phyloP scores from a whole-genome alignment of 2,329 filamentous ascomycete genomes.

The Pseudogymnoascus sp. region DNA sequence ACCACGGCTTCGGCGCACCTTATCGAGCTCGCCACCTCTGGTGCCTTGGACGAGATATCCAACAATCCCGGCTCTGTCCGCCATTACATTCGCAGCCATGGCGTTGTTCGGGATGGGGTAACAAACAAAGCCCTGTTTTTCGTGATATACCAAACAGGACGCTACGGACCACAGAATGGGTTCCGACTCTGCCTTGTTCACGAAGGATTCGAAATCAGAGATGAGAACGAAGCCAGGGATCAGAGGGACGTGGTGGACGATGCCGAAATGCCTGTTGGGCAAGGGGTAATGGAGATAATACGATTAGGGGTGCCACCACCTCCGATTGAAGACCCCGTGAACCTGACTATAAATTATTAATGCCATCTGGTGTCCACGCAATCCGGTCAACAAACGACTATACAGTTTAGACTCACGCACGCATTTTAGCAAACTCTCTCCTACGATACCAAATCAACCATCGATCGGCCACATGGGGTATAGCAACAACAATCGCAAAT shows the following conservation, averaged over 20 bases:
- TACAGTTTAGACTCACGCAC: neutral
- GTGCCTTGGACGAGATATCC: neutral
- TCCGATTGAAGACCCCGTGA: neutral
- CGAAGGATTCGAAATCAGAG: neutral
- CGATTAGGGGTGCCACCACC: neutral
- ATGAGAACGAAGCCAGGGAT: neutral
- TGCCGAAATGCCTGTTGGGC: neutral
- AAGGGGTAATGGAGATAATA: neutral
- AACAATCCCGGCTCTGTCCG: neutral
- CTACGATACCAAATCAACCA: neutral
- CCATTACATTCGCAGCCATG: neutral
- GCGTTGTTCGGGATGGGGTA: neutral
- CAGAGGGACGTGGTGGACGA: neutral
- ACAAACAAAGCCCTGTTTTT: neutral
- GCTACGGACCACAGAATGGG: neutral
- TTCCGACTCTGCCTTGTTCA: neutral
- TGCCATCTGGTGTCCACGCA: neutral
- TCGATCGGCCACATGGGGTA: neutral
- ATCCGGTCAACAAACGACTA: neutral
- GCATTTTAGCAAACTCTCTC: neutral
- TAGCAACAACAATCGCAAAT: neutral
- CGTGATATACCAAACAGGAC: neutral
- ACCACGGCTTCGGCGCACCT: neutral
- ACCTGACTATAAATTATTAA: neutral
- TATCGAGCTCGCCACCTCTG: neutral